These are phyloP conservation scores for Scheffersomyces amazonensis DNA, from an alignment of 805 yeast genomes.

Conservation along the genomic window DNA sequence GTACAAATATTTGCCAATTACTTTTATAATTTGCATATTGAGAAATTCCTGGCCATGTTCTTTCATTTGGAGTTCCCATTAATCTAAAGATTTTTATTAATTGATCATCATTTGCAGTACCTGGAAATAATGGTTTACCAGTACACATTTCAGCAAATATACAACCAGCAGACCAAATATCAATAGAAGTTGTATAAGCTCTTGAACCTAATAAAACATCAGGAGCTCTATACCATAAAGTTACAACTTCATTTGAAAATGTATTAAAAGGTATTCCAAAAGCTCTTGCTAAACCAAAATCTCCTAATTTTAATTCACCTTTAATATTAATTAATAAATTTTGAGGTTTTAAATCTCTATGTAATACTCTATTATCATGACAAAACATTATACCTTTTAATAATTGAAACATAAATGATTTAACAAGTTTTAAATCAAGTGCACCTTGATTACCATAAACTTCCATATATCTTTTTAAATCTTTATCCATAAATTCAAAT, in stretches of 20 bases:
- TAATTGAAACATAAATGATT: constrained; percentile 91
- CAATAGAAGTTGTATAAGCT: constrained; percentile 94
- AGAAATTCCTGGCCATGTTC: constrained; percentile 97
- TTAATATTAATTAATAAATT: constrained; percentile 83
- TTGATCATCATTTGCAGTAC: constrained; percentile 95
- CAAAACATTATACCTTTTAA: constrained; percentile 86
- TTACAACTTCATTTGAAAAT: constrained; percentile 95
- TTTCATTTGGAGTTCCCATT: constrained; percentile 95
- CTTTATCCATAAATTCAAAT: constrained; percentile 90
- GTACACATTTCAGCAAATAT: constrained; percentile 97
- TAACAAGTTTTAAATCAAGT: constrained; percentile 67
- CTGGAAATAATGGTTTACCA: constrained; percentile 96
- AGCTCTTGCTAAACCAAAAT: constrained; percentile 95
- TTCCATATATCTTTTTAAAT: constrained; percentile 93
- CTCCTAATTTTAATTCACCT: constrained; percentile 92
- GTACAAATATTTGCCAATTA: constrained; percentile 80
- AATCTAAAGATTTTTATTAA: constrained; percentile 85
- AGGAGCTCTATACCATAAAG: constrained; percentile 97
- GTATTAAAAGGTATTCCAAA: constrained; percentile 98
- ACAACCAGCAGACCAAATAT: constrained; percentile 98
- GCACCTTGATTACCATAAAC: constrained; percentile 74
- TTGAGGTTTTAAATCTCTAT: constrained; percentile 91
- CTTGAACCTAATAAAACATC: constrained; percentile 94
- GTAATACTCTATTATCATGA: constrained; percentile 81
- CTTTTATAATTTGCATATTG: constrained; percentile 82